Conservation (phyloP, 768 basidiomycete species). For the Naganishia kalamii region DNA sequence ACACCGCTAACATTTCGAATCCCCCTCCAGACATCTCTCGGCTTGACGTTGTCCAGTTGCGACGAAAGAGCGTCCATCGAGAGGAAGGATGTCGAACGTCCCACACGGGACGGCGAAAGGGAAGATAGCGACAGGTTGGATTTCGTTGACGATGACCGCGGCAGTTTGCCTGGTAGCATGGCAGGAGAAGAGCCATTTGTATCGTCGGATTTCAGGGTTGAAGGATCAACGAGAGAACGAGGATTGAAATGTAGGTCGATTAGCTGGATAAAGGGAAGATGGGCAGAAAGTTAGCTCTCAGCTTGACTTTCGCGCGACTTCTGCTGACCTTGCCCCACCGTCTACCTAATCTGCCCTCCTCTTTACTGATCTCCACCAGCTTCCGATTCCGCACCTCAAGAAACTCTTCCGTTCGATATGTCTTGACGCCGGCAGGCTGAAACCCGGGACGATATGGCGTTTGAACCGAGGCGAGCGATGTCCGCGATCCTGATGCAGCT, state of each 20-base stretch:
- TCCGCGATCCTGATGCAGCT: not conserved
- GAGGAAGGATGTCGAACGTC: not conserved
- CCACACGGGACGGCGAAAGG: constrained; percentile 26
- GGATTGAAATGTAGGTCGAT: constrained; percentile 52
- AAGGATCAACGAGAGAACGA: constrained; percentile 1
- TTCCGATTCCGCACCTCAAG: constrained; percentile 46
- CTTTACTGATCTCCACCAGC: constrained; percentile 57
- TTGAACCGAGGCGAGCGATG: constrained; percentile 28
- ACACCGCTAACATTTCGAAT: constrained; percentile 50
- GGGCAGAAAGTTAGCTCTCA: not conserved
- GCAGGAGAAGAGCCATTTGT: not conserved
- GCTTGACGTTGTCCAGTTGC: constrained; percentile 57
- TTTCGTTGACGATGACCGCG: constrained; percentile 48
- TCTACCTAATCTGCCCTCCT: constrained; percentile 75
- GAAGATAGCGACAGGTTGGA: constrained; percentile 67
- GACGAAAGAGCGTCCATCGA: constrained; percentile 8
- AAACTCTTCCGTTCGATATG: constrained; percentile 77
- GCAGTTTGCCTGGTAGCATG: constrained; percentile 20
- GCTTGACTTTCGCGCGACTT: constrained; percentile 64
- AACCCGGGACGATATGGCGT: constrained; percentile 76
- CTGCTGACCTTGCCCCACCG: constrained; percentile 78
- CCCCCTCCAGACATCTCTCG: constrained; percentile 65
- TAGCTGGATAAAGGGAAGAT: constrained; percentile 37
- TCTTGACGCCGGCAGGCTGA: constrained; percentile 79
- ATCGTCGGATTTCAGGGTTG: not conserved